These are phyloP conservation scores for Ormosia emarginata DNA, from an alignment of 306 rosid species.

Conservation along the genomic window DNA sequence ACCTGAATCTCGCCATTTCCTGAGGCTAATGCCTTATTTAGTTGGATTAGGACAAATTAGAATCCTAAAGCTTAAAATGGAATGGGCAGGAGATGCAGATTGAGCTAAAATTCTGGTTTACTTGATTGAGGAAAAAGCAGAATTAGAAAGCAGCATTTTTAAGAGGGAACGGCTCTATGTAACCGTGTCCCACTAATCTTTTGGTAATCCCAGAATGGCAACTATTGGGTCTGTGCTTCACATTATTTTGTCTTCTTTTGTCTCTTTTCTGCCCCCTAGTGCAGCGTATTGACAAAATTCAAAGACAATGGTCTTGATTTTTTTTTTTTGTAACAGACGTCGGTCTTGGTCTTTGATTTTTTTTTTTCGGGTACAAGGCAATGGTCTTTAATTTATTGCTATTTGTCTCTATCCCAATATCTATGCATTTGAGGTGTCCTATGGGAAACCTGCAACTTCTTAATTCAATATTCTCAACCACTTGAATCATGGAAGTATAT, in stretches of 20 bases:
- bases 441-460: slow-evolving; percentile 6
- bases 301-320: slow-evolving; percentile 15
- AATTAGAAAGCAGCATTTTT: background rate
- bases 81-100: background rate
- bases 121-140: background rate
- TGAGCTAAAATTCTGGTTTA: background rate
- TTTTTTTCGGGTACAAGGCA: background rate
- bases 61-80: background rate
- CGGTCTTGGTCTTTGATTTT: slow-evolving; percentile 27
- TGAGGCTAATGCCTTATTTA: background rate
- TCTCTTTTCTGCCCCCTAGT: background rate
- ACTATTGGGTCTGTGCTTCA: background rate
- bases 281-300: slow-evolving; percentile 46
- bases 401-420: slow-evolving; percentile 33
- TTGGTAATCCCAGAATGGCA: slow-evolving; percentile 8
- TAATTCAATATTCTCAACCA: background rate
- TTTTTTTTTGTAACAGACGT: background rate
- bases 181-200: background rate
- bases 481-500: background rate
- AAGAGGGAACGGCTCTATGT: background rate
- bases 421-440: slow-evolving; percentile 25
- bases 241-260: background rate
- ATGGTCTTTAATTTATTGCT: slow-evolving; percentile 30
- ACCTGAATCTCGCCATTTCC: background rate
- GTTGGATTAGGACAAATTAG: background rate